phyloP scores from a whole-genome alignment of 2,329 filamentous ascomycete genomes.

The Diaporthe vexans region DNA sequence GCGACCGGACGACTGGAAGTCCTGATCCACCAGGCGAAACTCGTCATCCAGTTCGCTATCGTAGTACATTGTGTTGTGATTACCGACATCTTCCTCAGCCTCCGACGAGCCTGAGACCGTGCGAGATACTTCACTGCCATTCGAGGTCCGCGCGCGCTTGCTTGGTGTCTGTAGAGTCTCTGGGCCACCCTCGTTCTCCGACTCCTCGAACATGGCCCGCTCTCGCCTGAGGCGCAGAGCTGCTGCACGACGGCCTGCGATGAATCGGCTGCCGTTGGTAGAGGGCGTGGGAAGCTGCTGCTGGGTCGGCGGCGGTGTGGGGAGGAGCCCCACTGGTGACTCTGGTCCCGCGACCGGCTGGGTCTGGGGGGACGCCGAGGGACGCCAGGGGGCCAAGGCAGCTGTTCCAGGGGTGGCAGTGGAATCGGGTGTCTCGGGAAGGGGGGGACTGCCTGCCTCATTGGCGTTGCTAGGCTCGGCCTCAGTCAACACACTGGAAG shows the following conservation, averaged over 20 bases:
- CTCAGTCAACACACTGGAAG: background rate
- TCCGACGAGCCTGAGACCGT: background rate
- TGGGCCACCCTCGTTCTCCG: background rate
- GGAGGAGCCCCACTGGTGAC: background rate
- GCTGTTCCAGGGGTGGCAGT: background rate
- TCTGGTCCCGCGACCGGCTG: background rate
- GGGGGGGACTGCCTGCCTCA: too few relatives aligned
- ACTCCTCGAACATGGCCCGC: background rate
- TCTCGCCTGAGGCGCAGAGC: background rate
- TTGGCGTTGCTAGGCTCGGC: too few relatives aligned
- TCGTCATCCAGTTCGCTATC: background rate
- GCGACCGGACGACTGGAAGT: too few relatives aligned
- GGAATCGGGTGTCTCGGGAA: too few relatives aligned
- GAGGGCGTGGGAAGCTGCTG: background rate
- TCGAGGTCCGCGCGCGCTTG: background rate
- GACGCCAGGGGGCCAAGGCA: accelerated
- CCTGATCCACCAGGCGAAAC: too few relatives aligned
- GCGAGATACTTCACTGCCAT: background rate
- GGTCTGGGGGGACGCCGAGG: background rate
- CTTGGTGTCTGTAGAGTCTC: background rate
- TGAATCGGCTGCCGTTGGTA: background rate
- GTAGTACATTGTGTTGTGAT: accelerated
- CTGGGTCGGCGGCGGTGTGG: background rate
- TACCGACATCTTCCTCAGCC: too few relatives aligned
- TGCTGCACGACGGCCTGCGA: background rate